Base-by-base conservation (phyloP, 2,329 filamentous ascomycete genomes). In the Calonectria crousiana region DNA sequence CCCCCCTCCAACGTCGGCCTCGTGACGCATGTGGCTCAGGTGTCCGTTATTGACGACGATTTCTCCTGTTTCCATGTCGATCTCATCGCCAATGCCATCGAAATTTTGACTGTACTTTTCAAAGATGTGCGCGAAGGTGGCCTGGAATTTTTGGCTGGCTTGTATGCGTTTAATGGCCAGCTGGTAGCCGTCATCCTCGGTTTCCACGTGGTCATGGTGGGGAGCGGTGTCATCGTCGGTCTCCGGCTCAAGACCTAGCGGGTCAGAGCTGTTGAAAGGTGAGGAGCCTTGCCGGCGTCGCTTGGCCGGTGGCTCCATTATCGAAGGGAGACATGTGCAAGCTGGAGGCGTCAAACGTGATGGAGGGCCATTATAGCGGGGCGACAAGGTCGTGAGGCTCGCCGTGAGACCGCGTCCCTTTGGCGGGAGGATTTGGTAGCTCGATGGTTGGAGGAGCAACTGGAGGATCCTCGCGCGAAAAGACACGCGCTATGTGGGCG, bases 31-130 rank as follows among this genome's bases (percentile, higher is more conserved):
- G 83, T 82, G 81, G 66, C 90, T 83, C 67, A 98, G 83, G 85
- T 98, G 97, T 0, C 97, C 96, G 87, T 98, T 97, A 84, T 98
- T 90, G 71, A 98, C 92, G n/a, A 98, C 89, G 60, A 98, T 92
- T 73, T 94, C 88, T 69, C 95, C 95, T 0, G 94, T 96, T 65
- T 89, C 88, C 71, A 98, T 88, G 83, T 98, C 95, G 80, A 98
- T 95, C 85, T 98, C 95, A 84, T 98, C 96, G 69, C 93, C 95
- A 66, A 96, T 89, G 6, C 93, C 94, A 2, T 92, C 92, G 81
- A 98, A 98, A 82, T 98, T 94, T 76, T 89, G 92, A 68, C 90
- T 92, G 83, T 98, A 98, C 84, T 98, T 98, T 74, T 93, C 91
- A 82, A 98, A 98, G 70, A 98, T 98, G 71, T 91, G 88, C 82